Base-by-base conservation (phyloP, 192 early-diverging fungal species). In the Backusella liffmaniae region DNA sequence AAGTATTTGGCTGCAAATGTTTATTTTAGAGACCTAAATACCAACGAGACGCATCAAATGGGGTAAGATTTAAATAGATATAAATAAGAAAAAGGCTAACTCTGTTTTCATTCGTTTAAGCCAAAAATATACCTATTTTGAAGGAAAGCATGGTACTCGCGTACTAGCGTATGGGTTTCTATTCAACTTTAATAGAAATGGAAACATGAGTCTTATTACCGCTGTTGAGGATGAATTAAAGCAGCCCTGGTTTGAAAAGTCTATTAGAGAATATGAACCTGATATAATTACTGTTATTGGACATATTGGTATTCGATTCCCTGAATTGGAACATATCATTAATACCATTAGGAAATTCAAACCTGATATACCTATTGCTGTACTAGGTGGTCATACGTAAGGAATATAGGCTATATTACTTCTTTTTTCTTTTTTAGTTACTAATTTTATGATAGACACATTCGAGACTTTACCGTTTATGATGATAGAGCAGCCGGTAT, bases 121-220 rank as follows among this genome's bases (percentile, higher is more conserved):
- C 12, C n/a, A 79, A 18, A 85, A 75, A 42, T 65, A 77, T 73
- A 71, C 77, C 59, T 70, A 80, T 53, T 77, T 82, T 36, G 67
- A 35, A 59, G 85, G 87, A 30, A 62, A 76, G 35, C 56, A 77
- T 41, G 84, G 84, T 32, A 81, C 84, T 39, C 84, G 85, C n/a
- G 88, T 89, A 23, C 79, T 87, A 70, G 76, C 83, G 36, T 86
- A 86, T 23, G 86, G 86, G 41, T 89, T 85, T 77, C 70, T 89
- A 23, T 86, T 75, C 78, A 79, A 86, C 62, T 85, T 85, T 67
- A 34, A 39, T 0, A 76, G 80, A 23, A 83, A 73, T 35, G 81
- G 78, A 35, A 79, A 80, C 70, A 75, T 77, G 67, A 76, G 80
- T 12, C 42, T 83, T 36, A 30, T 87, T 36, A 76, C 74, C 67